phyloP scores from a whole-genome alignment of 1,139 yeast species.

The Pichia sp. region DNA sequence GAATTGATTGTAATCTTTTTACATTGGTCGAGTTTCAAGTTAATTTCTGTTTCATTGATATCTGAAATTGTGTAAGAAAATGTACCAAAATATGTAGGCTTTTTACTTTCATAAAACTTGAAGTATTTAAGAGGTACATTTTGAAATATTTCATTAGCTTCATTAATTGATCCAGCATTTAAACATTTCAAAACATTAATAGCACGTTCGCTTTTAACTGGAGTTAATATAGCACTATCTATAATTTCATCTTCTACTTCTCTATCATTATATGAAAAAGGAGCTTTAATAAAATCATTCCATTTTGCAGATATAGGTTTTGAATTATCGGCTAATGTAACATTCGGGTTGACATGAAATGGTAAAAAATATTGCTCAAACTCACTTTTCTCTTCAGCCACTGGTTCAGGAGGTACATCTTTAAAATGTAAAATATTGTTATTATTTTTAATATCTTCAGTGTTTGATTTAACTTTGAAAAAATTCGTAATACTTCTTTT shows the following conservation, averaged over 20 bases:
- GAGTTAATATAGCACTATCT: constrained; percentile 2
- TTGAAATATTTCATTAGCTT: constrained; percentile 31
- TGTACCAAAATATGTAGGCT: constrained; percentile 83
- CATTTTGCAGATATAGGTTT: constrained; percentile 7
- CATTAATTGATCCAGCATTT: constrained; percentile 24
- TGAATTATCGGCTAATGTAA: constrained; percentile 10
- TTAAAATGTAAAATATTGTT: too few species aligned
- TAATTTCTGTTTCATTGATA: constrained; percentile 6
- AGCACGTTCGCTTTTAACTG: constrained; percentile 26
- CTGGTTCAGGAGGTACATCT: background rate
- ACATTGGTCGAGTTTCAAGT: constrained; percentile 39
- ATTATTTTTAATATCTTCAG: too few species aligned
- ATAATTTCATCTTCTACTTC: background rate
- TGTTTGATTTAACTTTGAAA: constrained; percentile 21
- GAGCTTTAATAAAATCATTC: constrained; percentile 24
- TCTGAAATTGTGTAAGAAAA: constrained; percentile 35
- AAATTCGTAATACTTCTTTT: constrained; percentile 27
- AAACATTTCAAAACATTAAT: constrained; percentile 21
- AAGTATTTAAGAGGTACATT: constrained; percentile 52
- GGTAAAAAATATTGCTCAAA: constrained; percentile 46
- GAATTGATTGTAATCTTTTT: constrained; percentile 23
- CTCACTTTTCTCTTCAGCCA: constrained; percentile 10
- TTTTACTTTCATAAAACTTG: constrained; percentile 74
- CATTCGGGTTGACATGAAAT: constrained; percentile 38
- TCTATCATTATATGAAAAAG: background rate